Evolutionary conservation across 2,329 filamentous ascomycete species (phyloP).

Genomic region (Xylaria sp.): DNA sequence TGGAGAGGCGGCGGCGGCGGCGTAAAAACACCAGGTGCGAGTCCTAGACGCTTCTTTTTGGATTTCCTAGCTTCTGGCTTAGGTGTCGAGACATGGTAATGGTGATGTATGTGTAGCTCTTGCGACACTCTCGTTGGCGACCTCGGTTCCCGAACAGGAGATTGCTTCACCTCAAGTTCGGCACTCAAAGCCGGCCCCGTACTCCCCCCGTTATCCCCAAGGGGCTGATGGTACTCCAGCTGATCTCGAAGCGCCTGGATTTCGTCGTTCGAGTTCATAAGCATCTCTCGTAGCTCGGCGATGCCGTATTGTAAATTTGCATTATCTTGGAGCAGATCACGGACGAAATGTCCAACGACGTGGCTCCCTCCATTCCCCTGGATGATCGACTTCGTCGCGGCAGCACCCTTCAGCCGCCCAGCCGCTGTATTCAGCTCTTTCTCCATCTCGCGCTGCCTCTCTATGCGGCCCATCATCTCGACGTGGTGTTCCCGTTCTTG

Average conservation of each 20-base stretch:
- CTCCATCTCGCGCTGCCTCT: slow-evolving; percentile 83
- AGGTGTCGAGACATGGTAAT: slow-evolving; percentile 77
- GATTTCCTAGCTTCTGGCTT: slow-evolving; percentile 70
- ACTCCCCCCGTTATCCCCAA: slow-evolving; percentile 56
- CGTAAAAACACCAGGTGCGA: slow-evolving; percentile 71
- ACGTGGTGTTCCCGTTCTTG: slow-evolving; percentile 84
- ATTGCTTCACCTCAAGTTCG: slow-evolving; percentile 70
- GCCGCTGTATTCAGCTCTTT: slow-evolving; percentile 83
- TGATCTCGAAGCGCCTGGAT: slow-evolving; percentile 88
- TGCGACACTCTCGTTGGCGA: slow-evolving; percentile 64
- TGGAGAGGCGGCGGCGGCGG: slow-evolving; percentile 58
- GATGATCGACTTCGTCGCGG: slow-evolving; percentile 73
- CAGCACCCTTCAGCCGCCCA: slow-evolving; percentile 82
- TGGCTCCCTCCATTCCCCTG: slow-evolving; percentile 68
- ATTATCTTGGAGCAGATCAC: slow-evolving; percentile 94
- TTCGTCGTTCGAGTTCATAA: slow-evolving; percentile 92
- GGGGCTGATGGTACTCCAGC: slow-evolving; percentile 79
- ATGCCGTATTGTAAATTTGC: slow-evolving; percentile 92
- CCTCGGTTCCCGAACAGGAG: slow-evolving; percentile 41
- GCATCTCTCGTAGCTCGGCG: slow-evolving; percentile 88
- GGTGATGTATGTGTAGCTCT: slow-evolving; percentile 92
- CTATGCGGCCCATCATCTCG: slow-evolving; percentile 84
- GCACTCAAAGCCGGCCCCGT: slow-evolving; percentile 70
- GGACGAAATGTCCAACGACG: slow-evolving; percentile 95
- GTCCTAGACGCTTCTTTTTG: slow-evolving; percentile 76